Evolutionary conservation across 2,329 filamentous ascomycete species (phyloP).

Genomic region (Parafenestella ontariensis): DNA sequence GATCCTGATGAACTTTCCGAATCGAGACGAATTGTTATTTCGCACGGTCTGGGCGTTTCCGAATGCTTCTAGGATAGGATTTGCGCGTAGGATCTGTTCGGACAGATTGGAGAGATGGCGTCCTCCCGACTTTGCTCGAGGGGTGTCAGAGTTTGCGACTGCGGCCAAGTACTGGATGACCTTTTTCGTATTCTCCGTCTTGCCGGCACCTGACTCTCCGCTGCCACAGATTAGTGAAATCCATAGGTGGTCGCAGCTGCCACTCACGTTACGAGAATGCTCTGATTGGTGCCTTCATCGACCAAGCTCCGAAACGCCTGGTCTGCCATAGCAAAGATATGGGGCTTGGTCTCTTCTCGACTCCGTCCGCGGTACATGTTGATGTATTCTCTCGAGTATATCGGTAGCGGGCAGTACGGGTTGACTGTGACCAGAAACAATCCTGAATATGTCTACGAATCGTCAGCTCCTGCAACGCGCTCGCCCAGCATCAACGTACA

Average conservation of each 20-base stretch:
- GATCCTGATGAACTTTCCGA: constrained; percentile 98
- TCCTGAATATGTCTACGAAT: constrained; percentile 83
- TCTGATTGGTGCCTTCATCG: constrained; percentile 94
- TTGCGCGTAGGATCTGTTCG: constrained; percentile 93
- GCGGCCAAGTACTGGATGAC: constrained; percentile 98
- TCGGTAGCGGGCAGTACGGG: constrained; percentile 91
- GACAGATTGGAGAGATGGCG: constrained; percentile 84
- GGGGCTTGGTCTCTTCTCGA: constrained; percentile 92
- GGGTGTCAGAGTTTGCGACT: constrained; percentile 83
- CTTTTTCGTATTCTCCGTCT: constrained; percentile 99
- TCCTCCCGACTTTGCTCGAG: constrained; percentile 64
- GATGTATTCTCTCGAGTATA: constrained; percentile 95
- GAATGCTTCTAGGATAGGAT: constrained; percentile 96
- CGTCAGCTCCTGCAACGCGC: constrained; percentile 4
- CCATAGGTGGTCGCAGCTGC: background rate
- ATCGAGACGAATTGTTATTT: constrained; percentile 98
- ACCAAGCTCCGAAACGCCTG: constrained; percentile 95
- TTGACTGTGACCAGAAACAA: constrained; percentile 97
- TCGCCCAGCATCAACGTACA: constrained; percentile 50
- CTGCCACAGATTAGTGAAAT: constrained; percentile 43
- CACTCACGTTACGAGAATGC: constrained; percentile 85
- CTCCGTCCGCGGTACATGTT: constrained; percentile 96
- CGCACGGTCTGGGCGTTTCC: constrained; percentile 97
- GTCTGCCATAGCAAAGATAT: constrained; percentile 98
- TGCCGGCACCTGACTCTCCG: constrained; percentile 95